Base-by-base conservation (phyloP, 169 alveolate genomes). In the Theileria annulata region DNA sequence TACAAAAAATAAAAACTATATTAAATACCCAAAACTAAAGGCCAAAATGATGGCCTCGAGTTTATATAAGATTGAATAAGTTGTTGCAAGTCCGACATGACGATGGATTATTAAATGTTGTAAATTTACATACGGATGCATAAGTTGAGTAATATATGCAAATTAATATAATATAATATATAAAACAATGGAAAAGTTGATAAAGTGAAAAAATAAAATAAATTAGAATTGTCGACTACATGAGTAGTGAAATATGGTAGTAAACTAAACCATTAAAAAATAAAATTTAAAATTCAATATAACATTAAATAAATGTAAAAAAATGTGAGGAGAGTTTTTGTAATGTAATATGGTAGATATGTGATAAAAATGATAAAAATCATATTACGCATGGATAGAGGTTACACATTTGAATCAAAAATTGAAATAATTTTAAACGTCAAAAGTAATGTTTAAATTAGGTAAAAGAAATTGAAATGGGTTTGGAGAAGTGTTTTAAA, bases 321-420 rank as follows among this genome's bases (percentile, higher is more conserved):
- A 42, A 42, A 1, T 3, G 13, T 10, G 51, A 42, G 13, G 3
- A 0, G 6, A 8, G 51, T 42, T 42, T 3, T 42, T 42, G 15
- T 42, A 42, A 42, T 42, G 3, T 8, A 42, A 42, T 42, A 17
- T 42, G 15, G 13, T 3, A 17, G 13, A 42, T 42, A 42, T 10
- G 6, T 42, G 13, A 17, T 10, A 8, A 10, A 42, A 42, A 10
- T 42, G 19, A 42, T 2, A 42, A 42, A 2, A 56, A 62, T 62
- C 48, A 31, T 37, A 25, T n/a, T 62, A 62, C 13, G 49, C 15
- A 15, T 31, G 21, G 3, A 10, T n/a, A 62, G 6, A 0, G 10
- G 49, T 15, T 62, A 62, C 71, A 62, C 71, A 62, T 62, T 62
- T 62, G 71, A 62, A 21, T 62, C 71, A 62, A 62, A 62, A 30